Base-by-base conservation (phyloP, 352 stramenopile genomes). In the Pythium oligandrum region DNA sequence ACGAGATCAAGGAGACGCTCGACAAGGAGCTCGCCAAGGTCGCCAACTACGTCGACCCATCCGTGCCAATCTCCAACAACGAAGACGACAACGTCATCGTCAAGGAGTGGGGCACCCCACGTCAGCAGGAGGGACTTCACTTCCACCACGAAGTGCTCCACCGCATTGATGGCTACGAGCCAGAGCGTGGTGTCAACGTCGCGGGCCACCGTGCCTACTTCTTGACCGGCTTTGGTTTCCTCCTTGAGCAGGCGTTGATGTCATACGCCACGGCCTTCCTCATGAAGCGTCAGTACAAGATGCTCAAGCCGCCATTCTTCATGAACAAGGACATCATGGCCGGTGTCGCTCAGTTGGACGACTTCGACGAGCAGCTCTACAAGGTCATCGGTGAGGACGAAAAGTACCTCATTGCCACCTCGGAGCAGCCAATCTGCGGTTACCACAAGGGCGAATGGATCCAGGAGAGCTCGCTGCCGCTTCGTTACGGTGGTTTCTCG, bases 301-400 rank as follows among this genome's bases (percentile, higher is more conserved):
- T 99, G 56, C 69, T 99, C 33, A 98, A 99, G 84, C 97, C 97
- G 32, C 97, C 97, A 45, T 99, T 97, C 77, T 98, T 99, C 63
- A 99, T 99, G 96, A 99, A 99, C 73, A 99, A 99, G 87, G 96
- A 99, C 17, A 70, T 92, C 34, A 99, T 99, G 97, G 86, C 92
- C 46, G 88, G 86, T 11, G 98, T 99, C 45, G 97, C 97, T 33
- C 96, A 99, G 73, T 84, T 99, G 40, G 96, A 98, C 56, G 96
- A 99, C 66, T 99, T 99, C 73, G 97, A 99, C 72, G 97, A 99
- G 73, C 95, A 98, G 68, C 76, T 99, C 6, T 99, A 99, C 87
- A 99, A 99, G 77, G 97, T 99, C 53, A 75, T 88, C 12, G 87
- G 87, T n/a, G 93, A 93, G 39, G 88, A 96, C 67, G 97, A 99